Conservation (phyloP, 306 rosid genomes). For the Begonia fuchsioides region DNA sequence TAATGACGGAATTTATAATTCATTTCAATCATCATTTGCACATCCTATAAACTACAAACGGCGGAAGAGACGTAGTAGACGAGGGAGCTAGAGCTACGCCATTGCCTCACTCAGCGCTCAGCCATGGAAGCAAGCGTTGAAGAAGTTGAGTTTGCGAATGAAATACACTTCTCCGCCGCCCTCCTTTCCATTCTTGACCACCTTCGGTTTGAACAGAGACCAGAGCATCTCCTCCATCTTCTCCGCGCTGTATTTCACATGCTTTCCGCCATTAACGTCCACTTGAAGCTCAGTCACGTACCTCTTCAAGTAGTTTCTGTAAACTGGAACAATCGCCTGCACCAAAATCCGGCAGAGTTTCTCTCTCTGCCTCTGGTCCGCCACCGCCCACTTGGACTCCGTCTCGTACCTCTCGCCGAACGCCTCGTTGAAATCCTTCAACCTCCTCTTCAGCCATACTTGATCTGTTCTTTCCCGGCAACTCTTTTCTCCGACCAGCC, state of each 20-base stretch:
- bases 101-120: too few species aligned
- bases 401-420: conserved; percentile 48
- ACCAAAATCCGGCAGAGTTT: conserved; percentile 42
- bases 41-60: too few species aligned
- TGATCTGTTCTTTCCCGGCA: conserved; percentile 9
- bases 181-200: conserved; percentile 10
- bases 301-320: conserved; percentile 31
- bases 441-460: conserved; percentile 27
- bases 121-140: too few species aligned
- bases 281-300: conserved; percentile 32
- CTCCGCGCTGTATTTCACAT: conserved; percentile 32
- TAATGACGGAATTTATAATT: too few species aligned
- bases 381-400: conserved; percentile 52
- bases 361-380: conserved; percentile 40
- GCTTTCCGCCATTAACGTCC: conserved; percentile 32
- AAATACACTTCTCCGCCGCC: conserved; percentile 24
- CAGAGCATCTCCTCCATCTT: conserved; percentile 43
- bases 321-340: conserved; percentile 53
- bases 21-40: too few species aligned
- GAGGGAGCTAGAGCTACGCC: too few species aligned
- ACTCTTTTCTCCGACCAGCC: conserved; percentile 23
- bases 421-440: conserved; percentile 39
- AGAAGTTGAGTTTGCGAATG: conserved; percentile 31
- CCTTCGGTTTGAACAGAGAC: conserved; percentile 41
- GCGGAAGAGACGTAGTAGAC: too few species aligned